Percentiles rank a stretch among this genome's conserved stretches.
These are phyloP conservation scores for Mesotaenium endlicherianum DNA, from an alignment of 139 green algal genomes.

Conservation along the genomic window DNA sequence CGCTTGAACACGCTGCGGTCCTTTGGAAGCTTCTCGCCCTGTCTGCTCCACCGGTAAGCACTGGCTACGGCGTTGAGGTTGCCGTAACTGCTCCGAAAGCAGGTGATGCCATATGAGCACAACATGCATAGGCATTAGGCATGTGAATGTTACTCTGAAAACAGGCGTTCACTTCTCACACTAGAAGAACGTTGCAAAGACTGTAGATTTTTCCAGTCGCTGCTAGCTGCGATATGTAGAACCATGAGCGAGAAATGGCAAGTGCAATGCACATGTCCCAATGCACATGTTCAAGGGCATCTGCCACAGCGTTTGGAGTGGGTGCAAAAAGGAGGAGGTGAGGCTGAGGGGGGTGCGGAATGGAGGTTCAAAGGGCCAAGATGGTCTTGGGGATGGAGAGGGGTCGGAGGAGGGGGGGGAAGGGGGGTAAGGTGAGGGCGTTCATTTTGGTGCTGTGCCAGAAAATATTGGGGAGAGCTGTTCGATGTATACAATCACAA, in stretches of 20 bases:
- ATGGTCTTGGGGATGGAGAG: background rate
- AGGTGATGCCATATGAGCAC: background rate
- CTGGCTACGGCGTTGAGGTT: constrained; percentile 16
- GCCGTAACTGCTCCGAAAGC: background rate
- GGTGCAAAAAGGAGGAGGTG: too few species aligned
- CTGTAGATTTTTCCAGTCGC: background rate
- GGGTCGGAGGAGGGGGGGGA: background rate
- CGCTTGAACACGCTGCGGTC: background rate
- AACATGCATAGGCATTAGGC: background rate
- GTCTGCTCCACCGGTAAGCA: background rate
- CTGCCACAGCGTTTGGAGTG: too few species aligned
- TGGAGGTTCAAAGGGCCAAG: background rate
- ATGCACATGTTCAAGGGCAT: too few species aligned
- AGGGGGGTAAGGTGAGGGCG: background rate
- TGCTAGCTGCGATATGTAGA: background rate
- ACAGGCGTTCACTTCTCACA: background rate
- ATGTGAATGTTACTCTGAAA: background rate
- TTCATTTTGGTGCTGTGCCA: background rate
- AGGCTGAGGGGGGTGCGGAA: background rate
- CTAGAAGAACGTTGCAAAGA: background rate
- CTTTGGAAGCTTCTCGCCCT: background rate
- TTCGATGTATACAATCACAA: background rate
- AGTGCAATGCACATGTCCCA: too few species aligned
- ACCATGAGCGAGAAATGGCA: too few species aligned
- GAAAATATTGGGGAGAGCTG: background rate